Base-by-base conservation (phyloP, 108 stramenopile species). In the Cylindrotheca closterium region DNA sequence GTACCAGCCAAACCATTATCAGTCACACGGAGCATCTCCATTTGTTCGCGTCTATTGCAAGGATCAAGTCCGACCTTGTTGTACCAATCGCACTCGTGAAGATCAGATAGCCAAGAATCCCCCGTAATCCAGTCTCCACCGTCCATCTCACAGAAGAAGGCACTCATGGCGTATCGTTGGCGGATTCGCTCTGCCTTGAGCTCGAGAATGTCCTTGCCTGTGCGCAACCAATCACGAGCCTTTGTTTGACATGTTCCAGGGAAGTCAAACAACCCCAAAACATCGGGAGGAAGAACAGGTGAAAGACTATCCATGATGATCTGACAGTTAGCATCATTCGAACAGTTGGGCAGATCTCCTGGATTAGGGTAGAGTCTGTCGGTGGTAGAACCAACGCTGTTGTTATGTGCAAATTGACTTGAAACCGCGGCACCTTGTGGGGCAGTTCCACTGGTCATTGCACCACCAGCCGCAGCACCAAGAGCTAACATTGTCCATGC, bases 61-160 rank as follows among this genome's bases (percentile, higher is more conserved):
- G 73, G 67, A 57, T 79, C 79, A 30, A 79, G 63, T 48, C 73
- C 79, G 52, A 79, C 59, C 31, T 37, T 53, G 29, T 65, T 72
- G 59, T 74, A 74, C 79, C 79, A 79, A 55, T 79, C 79, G 42
- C 79, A 79, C 45, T 79, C 79, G 37, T 79, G 79, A n/a, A 74
- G 57, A 63, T 79, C 79, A 19, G 71, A 72, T 5, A 74, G 45
- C 79, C 79, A 79, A 37, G 65, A 52, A 26, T 79, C 73, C 21
- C 68, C 65, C 30, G 73, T 69, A n/a, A 74, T 45, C 79, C 79
- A 79, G 47, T 79, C 73, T 55, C 69, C 73, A 32, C 79, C 79
- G 42, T 79, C 74, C 32, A 63, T 68, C 47, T 79, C 79, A 47
- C 79, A 79, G 49, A 74, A 79, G 30, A 79, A 68, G 17, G 71